A percentile compares a stretch with the other conserved stretches of the same genome.
These are phyloP conservation scores for Pluteus cervinus DNA, from an alignment of 768 basidiomycete species.

Conservation along the genomic window DNA sequence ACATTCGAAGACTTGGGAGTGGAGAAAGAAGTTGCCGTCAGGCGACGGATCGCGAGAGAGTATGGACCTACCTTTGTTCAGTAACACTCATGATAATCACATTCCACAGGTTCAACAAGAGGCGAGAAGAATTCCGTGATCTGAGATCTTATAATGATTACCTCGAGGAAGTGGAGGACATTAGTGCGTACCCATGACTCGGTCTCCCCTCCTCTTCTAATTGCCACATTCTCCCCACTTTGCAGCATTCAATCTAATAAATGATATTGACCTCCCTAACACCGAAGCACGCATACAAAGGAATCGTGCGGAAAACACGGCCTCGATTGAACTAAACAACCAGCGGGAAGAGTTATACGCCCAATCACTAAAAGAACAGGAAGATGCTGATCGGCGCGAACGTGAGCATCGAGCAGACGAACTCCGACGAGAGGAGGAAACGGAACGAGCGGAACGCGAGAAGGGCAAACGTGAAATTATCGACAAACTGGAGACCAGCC, in stretches of 20 bases:
- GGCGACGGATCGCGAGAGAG: constrained; percentile 88
- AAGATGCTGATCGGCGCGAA: constrained; percentile 71
- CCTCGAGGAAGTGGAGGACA: constrained; percentile 92
- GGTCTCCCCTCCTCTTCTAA: constrained; percentile 3
- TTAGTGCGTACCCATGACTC: constrained; percentile 31
- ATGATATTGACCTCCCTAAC: constrained; percentile 71
- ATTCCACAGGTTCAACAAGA: constrained; percentile 81
- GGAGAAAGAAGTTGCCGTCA: constrained; percentile 90
- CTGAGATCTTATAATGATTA: constrained; percentile 88
- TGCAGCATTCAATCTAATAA: constrained; percentile 90
- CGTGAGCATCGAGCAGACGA: constrained; percentile 65
- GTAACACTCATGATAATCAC: constrained; percentile 1
- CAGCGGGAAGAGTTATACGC: constrained; percentile 77
- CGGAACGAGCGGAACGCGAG: constrained; percentile 73
- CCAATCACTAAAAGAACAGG: constrained; percentile 67
- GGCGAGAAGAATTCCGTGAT: constrained; percentile 80
- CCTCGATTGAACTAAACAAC: constrained; percentile 76
- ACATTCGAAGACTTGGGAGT: constrained; percentile 91
- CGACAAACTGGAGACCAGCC: constrained; percentile 74
- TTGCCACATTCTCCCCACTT: constrained; percentile 4
- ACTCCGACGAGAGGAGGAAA: constrained; percentile 61
- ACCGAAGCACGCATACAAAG: constrained; percentile 81
- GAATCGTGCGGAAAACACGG: constrained; percentile 77
- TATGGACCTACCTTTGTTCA: constrained; percentile 25
- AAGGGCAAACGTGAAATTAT: constrained; percentile 70